These are phyloP conservation scores for Pterocarpus santalinus DNA, from an alignment of 306 rosid species.

Conservation along the genomic window DNA sequence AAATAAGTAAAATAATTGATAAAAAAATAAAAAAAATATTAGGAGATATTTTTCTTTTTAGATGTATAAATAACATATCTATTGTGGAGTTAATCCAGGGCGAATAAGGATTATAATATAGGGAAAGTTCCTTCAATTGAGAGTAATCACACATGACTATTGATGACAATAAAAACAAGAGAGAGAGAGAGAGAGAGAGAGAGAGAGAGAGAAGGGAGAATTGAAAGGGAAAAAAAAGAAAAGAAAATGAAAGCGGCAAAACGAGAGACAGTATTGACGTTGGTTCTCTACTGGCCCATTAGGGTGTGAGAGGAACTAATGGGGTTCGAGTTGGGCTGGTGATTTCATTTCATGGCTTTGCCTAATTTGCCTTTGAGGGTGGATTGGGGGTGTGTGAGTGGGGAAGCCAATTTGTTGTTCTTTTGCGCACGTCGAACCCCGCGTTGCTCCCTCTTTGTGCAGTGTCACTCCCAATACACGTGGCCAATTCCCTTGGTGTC, in stretches of 20 bases:
- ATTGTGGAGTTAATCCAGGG: no score
- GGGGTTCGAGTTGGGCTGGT: neutral
- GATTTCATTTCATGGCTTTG: neutral
- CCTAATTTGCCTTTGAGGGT: neutral
- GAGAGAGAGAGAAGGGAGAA: neutral
- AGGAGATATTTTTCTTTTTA: no score
- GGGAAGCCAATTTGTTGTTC: slow-evolving; percentile 31
- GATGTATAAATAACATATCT: no score
- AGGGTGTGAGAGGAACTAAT: neutral
- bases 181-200: neutral
- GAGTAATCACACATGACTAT: slow-evolving; percentile 52
- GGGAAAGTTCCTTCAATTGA: slow-evolving; percentile 50
- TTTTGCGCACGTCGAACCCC: slow-evolving; percentile 73
- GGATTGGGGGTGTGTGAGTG: slow-evolving; percentile 26
- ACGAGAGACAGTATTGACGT: neutral
- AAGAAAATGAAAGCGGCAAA: slow-evolving; percentile 28
- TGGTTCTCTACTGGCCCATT: slow-evolving; percentile 58
- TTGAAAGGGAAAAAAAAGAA: neutral
- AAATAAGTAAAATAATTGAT: no score
- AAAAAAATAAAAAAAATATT: no score
- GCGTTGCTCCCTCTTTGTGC: slow-evolving; percentile 64
- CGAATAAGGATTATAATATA: neutral
- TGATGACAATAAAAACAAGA: slow-evolving; percentile 1
- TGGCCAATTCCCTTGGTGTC: slow-evolving; percentile 52
- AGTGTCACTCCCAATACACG: slow-evolving; percentile 58